phyloP scores from a whole-genome alignment of 2,329 filamentous ascomycete species.

The Neoascochyta sp. region DNA sequence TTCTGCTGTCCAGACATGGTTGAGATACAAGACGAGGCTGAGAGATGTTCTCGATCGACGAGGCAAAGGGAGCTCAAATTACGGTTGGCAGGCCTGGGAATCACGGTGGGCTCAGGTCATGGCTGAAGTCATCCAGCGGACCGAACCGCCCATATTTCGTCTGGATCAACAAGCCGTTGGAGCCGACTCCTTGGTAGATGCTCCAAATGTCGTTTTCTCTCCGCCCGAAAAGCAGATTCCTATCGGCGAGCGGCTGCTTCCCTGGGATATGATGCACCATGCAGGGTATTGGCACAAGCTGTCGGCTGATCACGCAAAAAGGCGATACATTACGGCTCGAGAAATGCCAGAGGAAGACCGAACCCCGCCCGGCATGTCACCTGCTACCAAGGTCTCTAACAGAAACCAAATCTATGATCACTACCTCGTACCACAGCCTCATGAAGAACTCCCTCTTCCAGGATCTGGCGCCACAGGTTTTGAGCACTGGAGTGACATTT shows the following conservation, averaged over 20 bases:
- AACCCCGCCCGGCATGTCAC: constrained; percentile 52
- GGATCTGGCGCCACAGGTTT: constrained; percentile 41
- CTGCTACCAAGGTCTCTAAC: constrained; percentile 53
- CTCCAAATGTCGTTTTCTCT: constrained; percentile 42
- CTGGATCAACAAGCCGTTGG: background rate
- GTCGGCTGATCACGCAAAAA: constrained; percentile 50
- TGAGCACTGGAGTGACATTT: constrained; percentile 52
- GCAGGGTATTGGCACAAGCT: constrained; percentile 60
- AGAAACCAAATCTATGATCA: constrained; percentile 56
- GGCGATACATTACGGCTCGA: constrained; percentile 50
- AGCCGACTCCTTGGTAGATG: constrained; percentile 25
- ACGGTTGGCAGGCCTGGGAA: constrained; percentile 94
- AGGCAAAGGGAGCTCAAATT: constrained; percentile 81
- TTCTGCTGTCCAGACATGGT: constrained; percentile 75
- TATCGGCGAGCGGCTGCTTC: constrained; percentile 49
- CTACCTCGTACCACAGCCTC: constrained; percentile 58
- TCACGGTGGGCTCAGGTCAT: constrained; percentile 64
- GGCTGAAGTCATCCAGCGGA: constrained; percentile 56
- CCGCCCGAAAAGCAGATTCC: constrained; percentile 51
- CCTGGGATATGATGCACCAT: constrained; percentile 60
- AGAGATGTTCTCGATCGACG: constrained; percentile 74
- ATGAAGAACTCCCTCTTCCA: constrained; percentile 50
- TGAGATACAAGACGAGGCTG: constrained; percentile 69
- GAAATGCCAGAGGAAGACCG: constrained; percentile 60
- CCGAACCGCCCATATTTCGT: constrained; percentile 47